Base-by-base conservation (phyloP, 106 monocot genomes). In the Acorus gramineus region DNA sequence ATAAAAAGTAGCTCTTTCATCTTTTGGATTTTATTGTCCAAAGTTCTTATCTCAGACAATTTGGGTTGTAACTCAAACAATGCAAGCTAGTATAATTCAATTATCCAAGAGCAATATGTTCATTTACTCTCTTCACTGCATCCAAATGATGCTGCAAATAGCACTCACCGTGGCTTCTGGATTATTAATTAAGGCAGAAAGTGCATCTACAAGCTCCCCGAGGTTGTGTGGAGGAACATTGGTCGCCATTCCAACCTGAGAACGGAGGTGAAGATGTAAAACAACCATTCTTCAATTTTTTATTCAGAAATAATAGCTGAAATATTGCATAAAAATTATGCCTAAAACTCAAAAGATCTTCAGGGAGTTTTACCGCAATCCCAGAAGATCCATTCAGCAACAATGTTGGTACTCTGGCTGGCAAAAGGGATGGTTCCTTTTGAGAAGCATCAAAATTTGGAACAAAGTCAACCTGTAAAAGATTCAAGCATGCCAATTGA, bases 211-310 rank as follows among this genome's bases (percentile, higher is more conserved):
- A 71, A 96, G 84, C 68, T 96, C 96, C 8, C 74, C 80, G 57
- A 96, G 90, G 77, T 96, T 96, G 70, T 96, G 96, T 6, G 96
- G 90, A 53, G 96, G 96, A 77, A 96, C 91, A 74, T 96, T 96
- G 72, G 96, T 96, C 43, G 96, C 96, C 96, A 96, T 96, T 13
- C 96, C 96, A 72, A 96, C 96, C 96, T 96, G 60, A 68, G 14
- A 47, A 69, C 7, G 60, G 64, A 6, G 56, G 48, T 2, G 0
- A 60, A 52, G 9, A 67, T 56, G 11, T 44, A 3, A 47, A 14
- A 44, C 56, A 53, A 67, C 45, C 46, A 2, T 11, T 6, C 5
- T 50, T 42, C 2, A 52, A 54, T 5, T 4, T 28, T 28, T 28
- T 28, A 28, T 28, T 28, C 28, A 28, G 28, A 47, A 59, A 65